phyloP scores from a whole-genome alignment of 495 filamentous ascomycete genomes.

The Xylaria acuta region DNA sequence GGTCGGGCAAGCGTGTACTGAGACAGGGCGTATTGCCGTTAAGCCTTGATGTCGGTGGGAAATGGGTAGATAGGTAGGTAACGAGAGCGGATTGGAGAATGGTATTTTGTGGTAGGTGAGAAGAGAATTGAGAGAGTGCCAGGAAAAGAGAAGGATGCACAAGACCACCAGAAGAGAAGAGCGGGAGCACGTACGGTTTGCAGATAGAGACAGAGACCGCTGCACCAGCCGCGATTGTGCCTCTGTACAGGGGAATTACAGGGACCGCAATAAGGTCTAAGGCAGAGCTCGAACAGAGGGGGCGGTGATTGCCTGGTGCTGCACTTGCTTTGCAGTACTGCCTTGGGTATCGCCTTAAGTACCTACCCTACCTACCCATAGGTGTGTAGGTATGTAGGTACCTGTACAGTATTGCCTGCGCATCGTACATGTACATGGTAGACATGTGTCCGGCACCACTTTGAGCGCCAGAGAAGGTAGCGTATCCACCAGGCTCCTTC shows the following conservation, averaged over 20 bases:
- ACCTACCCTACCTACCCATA: not conserved
- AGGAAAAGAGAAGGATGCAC: conserved; percentile 21
- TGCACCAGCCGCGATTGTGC: conserved; percentile 10
- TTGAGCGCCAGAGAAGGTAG: not conserved
- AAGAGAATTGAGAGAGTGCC: conserved; percentile 17
- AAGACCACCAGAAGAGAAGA: conserved; percentile 26
- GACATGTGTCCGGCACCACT: conserved; percentile 7
- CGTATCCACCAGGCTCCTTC: conserved; percentile 4
- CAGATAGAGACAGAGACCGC: not conserved
- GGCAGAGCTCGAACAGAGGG: conserved; percentile 12
- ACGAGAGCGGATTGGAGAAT: conserved; percentile 27
- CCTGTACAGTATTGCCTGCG: not conserved
- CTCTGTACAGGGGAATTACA: conserved; percentile 11
- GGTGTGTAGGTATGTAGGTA: too few relatives aligned
- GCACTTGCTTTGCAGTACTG: too few relatives aligned
- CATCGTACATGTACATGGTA: not conserved
- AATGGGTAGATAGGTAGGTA: not conserved
- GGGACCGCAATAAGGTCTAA: conserved; percentile 5
- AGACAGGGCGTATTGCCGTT: conserved; percentile 17
- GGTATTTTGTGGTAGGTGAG: conserved; percentile 22
- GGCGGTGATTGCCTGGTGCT: conserved; percentile 4
- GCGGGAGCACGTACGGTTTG: conserved; percentile 25
- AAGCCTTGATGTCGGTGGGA: not conserved
- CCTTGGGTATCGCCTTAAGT: not conserved
- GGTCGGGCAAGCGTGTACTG: not conserved